Percentiles rank a stretch among this genome's conserved stretches.
phyloP scores from a whole-genome alignment of 2,329 filamentous ascomycete genomes.

The Diplodia scrobiculata region DNA sequence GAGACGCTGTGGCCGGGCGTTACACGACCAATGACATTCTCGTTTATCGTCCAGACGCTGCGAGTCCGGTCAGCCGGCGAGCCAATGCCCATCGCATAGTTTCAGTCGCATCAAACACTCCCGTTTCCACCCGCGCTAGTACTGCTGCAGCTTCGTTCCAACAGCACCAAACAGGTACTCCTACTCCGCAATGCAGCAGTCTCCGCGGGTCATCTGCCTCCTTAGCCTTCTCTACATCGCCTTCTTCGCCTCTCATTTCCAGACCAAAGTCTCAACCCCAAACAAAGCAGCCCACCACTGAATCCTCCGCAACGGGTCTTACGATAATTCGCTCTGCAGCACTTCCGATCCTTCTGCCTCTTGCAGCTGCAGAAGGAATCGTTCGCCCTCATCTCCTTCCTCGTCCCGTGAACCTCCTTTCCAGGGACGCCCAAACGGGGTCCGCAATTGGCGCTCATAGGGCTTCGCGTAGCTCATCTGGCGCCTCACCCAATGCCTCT shows the following conservation, averaged over 20 bases:
- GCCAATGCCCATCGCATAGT: slow-evolving; percentile 1
- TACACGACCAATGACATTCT: not conserved
- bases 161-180: not conserved
- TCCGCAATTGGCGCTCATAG: slow-evolving; percentile 24
- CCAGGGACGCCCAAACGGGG: slow-evolving; percentile 32
- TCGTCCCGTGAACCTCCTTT: slow-evolving; percentile 40
- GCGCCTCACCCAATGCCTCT: not conserved
- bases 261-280: slow-evolving; percentile 11
- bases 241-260: not conserved
- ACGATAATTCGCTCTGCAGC: slow-evolving; percentile 37
- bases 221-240: not conserved
- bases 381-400: slow-evolving; percentile 36
- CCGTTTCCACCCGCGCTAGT: not conserved
- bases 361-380: slow-evolving; percentile 44
- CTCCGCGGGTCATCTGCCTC: not conserved
- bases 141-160: not conserved
- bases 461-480: not conserved
- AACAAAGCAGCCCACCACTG: not conserved
- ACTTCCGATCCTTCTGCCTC: slow-evolving; percentile 42
- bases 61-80: not conserved
- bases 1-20: not conserved
- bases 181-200: not conserved
- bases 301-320: not conserved
- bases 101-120: slow-evolving; percentile 6
- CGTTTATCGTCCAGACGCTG: not conserved